Conservation (phyloP, 2,329 filamentous ascomycete genomes). For the Daldinia sp. region DNA sequence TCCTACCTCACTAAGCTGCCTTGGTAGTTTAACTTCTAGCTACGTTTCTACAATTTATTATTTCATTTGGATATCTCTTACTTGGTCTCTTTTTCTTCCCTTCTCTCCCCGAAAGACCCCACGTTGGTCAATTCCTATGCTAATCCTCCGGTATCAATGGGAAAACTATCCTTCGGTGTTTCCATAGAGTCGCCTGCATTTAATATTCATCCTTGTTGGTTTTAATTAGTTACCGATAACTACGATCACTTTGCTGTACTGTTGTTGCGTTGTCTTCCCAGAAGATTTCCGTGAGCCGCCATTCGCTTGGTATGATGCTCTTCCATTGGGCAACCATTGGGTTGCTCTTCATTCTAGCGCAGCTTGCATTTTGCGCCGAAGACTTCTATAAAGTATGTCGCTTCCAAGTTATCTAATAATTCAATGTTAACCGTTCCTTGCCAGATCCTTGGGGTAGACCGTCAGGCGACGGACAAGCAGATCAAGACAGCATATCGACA, state of each 20-base stretch:
- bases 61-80: slow-evolving; percentile 1
- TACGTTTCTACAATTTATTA: background rate
- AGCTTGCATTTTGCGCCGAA: slow-evolving; percentile 66
- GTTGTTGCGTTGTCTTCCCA: background rate
- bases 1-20: background rate
- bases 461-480: slow-evolving; percentile 81
- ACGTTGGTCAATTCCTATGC: slow-evolving; percentile 31
- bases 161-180: slow-evolving; percentile 21
- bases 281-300: slow-evolving; percentile 22
- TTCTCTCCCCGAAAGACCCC: slow-evolving; percentile 10
- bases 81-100: too few relatives aligned
- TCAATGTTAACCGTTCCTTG: slow-evolving; percentile 8
- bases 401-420: background rate
- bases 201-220: slow-evolving; percentile 3
- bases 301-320: slow-evolving; percentile 56
- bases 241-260: slow-evolving; percentile 1
- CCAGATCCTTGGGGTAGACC: slow-evolving; percentile 81
- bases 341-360: slow-evolving; percentile 62
- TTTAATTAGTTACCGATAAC: background rate
- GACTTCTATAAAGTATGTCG: slow-evolving; percentile 79
- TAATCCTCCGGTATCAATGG: slow-evolving; percentile 21
- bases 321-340: slow-evolving; percentile 58
- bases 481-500: slow-evolving; percentile 93
- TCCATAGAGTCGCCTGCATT: slow-evolving; percentile 1
- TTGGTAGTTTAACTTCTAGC: too few relatives aligned